Conservation (phyloP, 2,329 filamentous ascomycete species). For the Xylariales sp. region DNA sequence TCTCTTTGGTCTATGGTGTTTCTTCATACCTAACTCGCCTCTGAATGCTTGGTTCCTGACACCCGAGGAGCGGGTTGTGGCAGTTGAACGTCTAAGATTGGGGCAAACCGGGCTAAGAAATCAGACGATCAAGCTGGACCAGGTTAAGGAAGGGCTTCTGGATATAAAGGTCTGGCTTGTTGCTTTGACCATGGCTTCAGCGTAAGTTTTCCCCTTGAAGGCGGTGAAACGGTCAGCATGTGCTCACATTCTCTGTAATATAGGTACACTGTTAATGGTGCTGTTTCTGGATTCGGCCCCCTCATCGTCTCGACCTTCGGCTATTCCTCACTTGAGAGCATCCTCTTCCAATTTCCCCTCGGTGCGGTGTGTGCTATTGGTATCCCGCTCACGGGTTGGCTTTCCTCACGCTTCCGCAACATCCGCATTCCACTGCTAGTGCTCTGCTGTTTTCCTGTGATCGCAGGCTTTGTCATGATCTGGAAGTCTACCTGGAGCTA, state of each 20-base stretch:
- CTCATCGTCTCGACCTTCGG: slow-evolving; percentile 70
- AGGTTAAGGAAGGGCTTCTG: slow-evolving; percentile 54
- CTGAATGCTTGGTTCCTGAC: slow-evolving; percentile 66
- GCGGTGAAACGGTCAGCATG: no score
- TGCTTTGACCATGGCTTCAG: slow-evolving; percentile 64
- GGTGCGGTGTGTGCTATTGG: slow-evolving; percentile 63
- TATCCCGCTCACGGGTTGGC: slow-evolving; percentile 62
- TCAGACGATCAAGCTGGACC: slow-evolving; percentile 53
- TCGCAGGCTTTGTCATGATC: slow-evolving; percentile 69
- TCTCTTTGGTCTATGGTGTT: slow-evolving; percentile 61
- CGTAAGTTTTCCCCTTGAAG: no score
- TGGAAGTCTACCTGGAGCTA: slow-evolving; percentile 65
- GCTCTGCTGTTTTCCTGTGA: slow-evolving; percentile 66
- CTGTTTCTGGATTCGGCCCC: slow-evolving; percentile 66
- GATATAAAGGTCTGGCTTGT: slow-evolving; percentile 63
- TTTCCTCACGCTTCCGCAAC: slow-evolving; percentile 56
- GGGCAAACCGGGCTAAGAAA: slow-evolving; percentile 62
- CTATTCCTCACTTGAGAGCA: slow-evolving; percentile 57
- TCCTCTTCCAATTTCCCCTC: slow-evolving; percentile 71
- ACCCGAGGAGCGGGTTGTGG: slow-evolving; percentile 56
- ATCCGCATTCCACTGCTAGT: slow-evolving; percentile 63
- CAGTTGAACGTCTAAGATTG: slow-evolving; percentile 57
- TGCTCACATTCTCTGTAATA: no score
- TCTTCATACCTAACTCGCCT: slow-evolving; percentile 61
- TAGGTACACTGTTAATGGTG: slow-evolving; percentile 71